Conservation (phyloP, 768 basidiomycete genomes). For the Pleurotus djamor region DNA sequence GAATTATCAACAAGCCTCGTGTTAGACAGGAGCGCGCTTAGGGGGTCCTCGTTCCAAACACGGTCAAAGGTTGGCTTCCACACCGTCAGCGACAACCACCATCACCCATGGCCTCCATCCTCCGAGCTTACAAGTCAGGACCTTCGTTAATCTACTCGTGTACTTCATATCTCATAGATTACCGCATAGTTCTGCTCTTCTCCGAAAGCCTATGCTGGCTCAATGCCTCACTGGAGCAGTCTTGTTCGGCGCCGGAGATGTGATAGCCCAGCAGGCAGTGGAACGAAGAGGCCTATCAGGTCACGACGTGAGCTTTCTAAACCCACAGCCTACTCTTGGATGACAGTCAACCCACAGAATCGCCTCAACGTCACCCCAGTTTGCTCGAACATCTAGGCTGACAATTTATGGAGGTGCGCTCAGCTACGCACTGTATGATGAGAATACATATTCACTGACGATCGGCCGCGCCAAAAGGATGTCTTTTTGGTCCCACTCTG, state of each 20-base stretch:
- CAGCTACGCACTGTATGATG: neutral
- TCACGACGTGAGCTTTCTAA: constrained; percentile 64
- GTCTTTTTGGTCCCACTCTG: constrained; percentile 77
- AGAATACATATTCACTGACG: neutral
- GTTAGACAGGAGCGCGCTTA: too few relatives aligned
- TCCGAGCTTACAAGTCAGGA: constrained; percentile 36
- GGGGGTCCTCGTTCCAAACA: neutral
- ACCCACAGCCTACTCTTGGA: neutral
- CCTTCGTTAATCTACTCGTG: neutral
- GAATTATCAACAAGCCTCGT: too few relatives aligned
- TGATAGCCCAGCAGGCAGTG: constrained; percentile 85
- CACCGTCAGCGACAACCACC: neutral
- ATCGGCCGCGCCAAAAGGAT: constrained; percentile 32
- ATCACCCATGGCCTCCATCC: constrained; percentile 28
- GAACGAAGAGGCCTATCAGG: constrained; percentile 61
- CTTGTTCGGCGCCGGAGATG: constrained; percentile 73
- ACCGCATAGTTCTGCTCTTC: constrained; percentile 47
- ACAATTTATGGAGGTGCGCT: constrained; percentile 70
- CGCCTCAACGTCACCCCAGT: constrained; percentile 25
- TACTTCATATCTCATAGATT: neutral
- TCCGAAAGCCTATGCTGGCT: constrained; percentile 59
- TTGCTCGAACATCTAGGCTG: constrained; percentile 59
- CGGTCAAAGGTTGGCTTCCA: neutral
- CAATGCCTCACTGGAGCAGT: constrained; percentile 65
- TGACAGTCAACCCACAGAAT: neutral